Percentiles rank a stretch among this genome's conserved stretches.
These are phyloP conservation scores for Lodderomyces theae DNA, from an alignment of 1,139 yeast genomes.

Conservation along the genomic window DNA sequence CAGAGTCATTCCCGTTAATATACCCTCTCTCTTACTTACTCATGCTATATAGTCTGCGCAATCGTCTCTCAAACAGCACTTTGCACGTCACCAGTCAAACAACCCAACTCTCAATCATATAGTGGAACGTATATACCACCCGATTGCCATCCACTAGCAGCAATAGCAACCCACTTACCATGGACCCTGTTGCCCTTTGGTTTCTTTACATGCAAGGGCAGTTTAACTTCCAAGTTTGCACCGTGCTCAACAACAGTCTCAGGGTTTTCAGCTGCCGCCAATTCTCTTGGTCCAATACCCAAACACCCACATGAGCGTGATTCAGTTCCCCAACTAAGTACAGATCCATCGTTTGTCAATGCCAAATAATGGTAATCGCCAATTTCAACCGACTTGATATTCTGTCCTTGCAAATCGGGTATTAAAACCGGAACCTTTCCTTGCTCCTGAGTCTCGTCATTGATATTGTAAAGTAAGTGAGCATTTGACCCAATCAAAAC, in stretches of 20 bases:
- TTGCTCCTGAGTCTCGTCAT: constrained; percentile 26
- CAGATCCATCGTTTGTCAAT: constrained; percentile 53
- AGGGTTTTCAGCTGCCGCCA: constrained; percentile 15
- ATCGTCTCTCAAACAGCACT: too few relatives aligned
- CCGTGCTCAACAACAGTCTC: constrained; percentile 21
- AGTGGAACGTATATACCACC: constrained; percentile 44
- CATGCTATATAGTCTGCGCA: not conserved
- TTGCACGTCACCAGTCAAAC: too few relatives aligned
- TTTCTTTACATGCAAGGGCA: constrained; percentile 42
- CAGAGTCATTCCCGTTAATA: too few relatives aligned
- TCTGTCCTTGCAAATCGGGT: constrained; percentile 47
- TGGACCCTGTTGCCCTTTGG: constrained; percentile 20
- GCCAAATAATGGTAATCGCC: constrained; percentile 79
- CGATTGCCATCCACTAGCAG: constrained; percentile 85
- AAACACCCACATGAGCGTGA: constrained; percentile 64
- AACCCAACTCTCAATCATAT: too few relatives aligned
- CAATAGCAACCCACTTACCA: constrained; percentile 49
- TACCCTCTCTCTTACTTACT: too few relatives aligned
- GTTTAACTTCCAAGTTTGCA: constrained; percentile 38
- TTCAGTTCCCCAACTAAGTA: constrained; percentile 74
- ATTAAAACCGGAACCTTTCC: constrained; percentile 18
- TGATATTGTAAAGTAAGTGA: constrained; percentile 15
- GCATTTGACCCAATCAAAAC: constrained; percentile 14
- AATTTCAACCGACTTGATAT: constrained; percentile 48
- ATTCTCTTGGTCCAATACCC: constrained; percentile 55